Base-by-base conservation (phyloP, 306 rosid genomes). In the Dryas drummondii region DNA sequence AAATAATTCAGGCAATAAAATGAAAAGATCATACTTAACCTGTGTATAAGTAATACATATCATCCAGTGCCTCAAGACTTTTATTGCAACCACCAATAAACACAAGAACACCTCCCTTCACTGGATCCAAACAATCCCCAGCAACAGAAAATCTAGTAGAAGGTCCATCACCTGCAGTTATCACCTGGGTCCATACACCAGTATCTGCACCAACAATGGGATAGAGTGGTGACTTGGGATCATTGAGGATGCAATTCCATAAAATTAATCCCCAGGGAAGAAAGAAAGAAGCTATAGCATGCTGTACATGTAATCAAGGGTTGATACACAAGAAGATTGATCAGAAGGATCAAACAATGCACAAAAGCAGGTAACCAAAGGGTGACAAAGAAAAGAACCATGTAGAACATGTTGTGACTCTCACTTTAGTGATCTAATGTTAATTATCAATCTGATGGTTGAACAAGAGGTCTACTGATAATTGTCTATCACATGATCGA, bases 61-160 rank as follows among this genome's bases (percentile, higher is more conserved):
- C 99, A 66, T 86, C 98, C 60, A 96, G 81, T 66, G 96, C 99
- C 86, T 96, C 99, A 55, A 96, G 98, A 82, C 85, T 86, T 79
- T 88, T 96, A 82, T 90, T 96, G 86, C 99, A 96, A 83, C 99
- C 99, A 66, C 99, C 99, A 5, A 96, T 75, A 80, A 96, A 88
- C 70, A 84, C 92, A 82, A 96, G 98, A 80, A 87, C 93, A 71
- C 99, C 97, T 76, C 84, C 76, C 85, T 65, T 92, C 56, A 41
- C 71, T 69, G 99, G 98, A 82, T 96, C 98, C 80, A 96, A 82
- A 83, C 94, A 87, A 82, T 86, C 98, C 70, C 99, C 99, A 55
- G 93, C 91, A 66, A 96, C 96, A 5, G 99, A 92, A 89, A 96
- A 96, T 86, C 99, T 85, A 55, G 99, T 91, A 79, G 90, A 88